These are phyloP conservation scores for Chlamydomonas incerta DNA, from an alignment of 139 green algal genomes.

Conservation along the genomic window DNA sequence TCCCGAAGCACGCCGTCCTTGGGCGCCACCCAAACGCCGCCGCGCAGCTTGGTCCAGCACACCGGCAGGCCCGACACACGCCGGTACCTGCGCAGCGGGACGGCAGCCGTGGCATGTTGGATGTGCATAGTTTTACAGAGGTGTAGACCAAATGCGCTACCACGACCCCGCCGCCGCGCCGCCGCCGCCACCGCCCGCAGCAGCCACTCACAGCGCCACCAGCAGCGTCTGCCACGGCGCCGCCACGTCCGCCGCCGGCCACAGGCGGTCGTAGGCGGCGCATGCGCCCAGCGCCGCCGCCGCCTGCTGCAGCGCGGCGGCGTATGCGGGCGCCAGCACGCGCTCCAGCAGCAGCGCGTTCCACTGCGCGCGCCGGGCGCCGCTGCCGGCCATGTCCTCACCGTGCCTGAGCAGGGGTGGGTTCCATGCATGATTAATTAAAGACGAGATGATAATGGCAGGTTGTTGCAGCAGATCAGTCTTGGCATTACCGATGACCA, in stretches of 20 bases:
- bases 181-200: not conserved
- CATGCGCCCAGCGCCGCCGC: conserved; percentile 59
- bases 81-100: not conserved
- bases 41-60: conserved; percentile 47
- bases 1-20: conserved; percentile 43
- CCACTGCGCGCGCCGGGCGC: conserved; percentile 72
- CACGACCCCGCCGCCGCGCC: no score
- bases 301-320: conserved; percentile 59
- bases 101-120: no score
- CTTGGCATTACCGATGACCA: no score
- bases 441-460: no score
- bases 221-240: conserved; percentile 71
- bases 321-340: conserved; percentile 69
- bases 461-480: no score
- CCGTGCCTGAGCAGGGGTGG: conserved; percentile 59
- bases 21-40: conserved; percentile 67
- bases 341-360: conserved; percentile 75
- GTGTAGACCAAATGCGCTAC: no score
- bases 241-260: conserved; percentile 50
- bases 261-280: conserved; percentile 61
- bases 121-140: no score
- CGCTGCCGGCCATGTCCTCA: conserved; percentile 73
- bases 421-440: no score
- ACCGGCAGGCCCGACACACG: conserved; percentile 47
- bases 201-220: not conserved